Conservation (phyloP, 169 alveolate genomes). For the Cryptosporidium viatorum region DNA sequence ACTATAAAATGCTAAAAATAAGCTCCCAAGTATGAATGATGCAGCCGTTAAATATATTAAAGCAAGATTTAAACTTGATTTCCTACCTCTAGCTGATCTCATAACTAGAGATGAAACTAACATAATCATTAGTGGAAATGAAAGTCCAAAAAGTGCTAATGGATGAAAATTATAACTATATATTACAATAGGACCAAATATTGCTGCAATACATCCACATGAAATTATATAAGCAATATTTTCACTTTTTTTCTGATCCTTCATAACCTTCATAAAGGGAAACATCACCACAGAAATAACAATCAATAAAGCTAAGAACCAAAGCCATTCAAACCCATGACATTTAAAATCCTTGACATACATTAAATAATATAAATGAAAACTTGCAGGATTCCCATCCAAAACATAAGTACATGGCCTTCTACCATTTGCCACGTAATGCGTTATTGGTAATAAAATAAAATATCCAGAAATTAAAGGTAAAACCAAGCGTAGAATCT, state of each 20-base stretch:
- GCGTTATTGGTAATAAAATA: slow-evolving; percentile 56
- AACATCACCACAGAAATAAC: slow-evolving; percentile 25
- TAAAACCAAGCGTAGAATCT: slow-evolving; percentile 31
- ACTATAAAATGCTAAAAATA: slow-evolving; percentile 54
- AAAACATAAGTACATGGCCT: slow-evolving; percentile 46
- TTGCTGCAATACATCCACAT: slow-evolving; percentile 8
- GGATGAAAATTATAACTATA: slow-evolving; percentile 71
- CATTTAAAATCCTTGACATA: slow-evolving; percentile 51
- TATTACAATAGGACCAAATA: slow-evolving; percentile 48
- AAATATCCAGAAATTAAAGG: slow-evolving; percentile 58
- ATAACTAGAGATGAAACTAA: slow-evolving; percentile 28
- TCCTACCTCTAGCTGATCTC: not conserved
- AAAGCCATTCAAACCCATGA: slow-evolving; percentile 74
- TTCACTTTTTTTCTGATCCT: slow-evolving; percentile 8
- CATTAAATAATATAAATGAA: slow-evolving; percentile 7
- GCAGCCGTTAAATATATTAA: slow-evolving; percentile 39
- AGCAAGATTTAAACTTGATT: not conserved
- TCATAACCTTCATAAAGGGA: slow-evolving; percentile 39
- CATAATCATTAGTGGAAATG: slow-evolving; percentile 50
- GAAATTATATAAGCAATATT: slow-evolving; percentile 6
- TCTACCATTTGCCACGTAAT: slow-evolving; percentile 63
- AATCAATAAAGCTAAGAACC: slow-evolving; percentile 47
- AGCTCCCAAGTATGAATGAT: slow-evolving; percentile 54
- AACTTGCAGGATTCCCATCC: not conserved
- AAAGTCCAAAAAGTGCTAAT: slow-evolving; percentile 54